Conservation (phyloP, 2,329 filamentous ascomycete species). For the Ophiocordyceps sinensis region DNA sequence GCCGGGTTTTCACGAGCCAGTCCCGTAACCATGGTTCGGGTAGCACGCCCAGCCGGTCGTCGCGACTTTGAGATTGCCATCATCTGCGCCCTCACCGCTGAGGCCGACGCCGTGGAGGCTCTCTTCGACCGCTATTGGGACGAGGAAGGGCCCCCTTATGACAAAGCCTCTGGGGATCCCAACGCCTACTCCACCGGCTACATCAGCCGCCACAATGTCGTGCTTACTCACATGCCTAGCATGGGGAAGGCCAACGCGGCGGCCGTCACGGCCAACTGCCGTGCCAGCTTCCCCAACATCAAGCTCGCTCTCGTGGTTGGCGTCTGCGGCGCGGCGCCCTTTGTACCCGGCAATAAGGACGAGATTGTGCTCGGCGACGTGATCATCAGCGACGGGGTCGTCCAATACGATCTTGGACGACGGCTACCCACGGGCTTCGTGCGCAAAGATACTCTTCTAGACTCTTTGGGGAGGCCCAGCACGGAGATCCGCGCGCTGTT, state of each 20-base stretch:
- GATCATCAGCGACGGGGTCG: conserved; percentile 12
- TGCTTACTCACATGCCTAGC: conserved; percentile 10
- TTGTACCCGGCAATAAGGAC: conserved; percentile 11
- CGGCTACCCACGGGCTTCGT: conserved; percentile 10
- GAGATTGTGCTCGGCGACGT: conserved; percentile 17
- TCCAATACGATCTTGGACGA: conserved; percentile 16
- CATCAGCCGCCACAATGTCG: conserved; percentile 11
- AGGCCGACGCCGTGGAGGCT: neutral
- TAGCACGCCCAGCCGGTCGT: neutral
- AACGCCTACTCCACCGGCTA: conserved; percentile 6
- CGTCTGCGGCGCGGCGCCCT: conserved; percentile 5
- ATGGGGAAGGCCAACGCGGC: conserved; percentile 17
- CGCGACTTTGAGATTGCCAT: neutral
- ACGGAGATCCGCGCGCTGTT: conserved; percentile 14
- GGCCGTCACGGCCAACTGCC: conserved; percentile 11
- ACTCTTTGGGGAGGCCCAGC: conserved; percentile 11
- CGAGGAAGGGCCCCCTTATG: neutral
- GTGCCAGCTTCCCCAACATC: conserved; percentile 17
- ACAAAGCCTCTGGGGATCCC: conserved; percentile 2
- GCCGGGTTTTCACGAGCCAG: no score
- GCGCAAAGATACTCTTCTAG: conserved; percentile 10
- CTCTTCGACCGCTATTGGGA: neutral
- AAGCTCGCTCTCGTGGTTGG: conserved; percentile 21
- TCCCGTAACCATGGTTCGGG: neutral
- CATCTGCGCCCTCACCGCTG: neutral